A percentile compares a stretch with the other conserved stretches of the same genome.
Conservation (phyloP, 2,329 filamentous ascomycete genomes). For the Apiospora rasikravindrae region DNA sequence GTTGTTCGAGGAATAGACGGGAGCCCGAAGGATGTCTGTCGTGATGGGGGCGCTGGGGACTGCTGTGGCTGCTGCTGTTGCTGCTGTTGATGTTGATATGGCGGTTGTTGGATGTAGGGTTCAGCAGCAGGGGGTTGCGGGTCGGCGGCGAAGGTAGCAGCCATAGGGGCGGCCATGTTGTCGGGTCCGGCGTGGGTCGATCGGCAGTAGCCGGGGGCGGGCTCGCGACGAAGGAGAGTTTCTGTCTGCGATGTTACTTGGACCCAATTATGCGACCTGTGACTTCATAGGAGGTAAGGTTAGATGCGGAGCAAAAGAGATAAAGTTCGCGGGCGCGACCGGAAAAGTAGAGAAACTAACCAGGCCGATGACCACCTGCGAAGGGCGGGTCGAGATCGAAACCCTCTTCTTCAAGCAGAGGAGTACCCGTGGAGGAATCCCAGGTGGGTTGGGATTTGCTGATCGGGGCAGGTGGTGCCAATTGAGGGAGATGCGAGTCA, state of each 20-base stretch:
- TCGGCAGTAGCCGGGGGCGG: constrained; percentile 33
- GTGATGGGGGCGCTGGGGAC: constrained; percentile 39
- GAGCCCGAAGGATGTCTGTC: constrained; percentile 60
- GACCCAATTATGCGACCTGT: constrained; percentile 40
- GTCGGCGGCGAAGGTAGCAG: constrained; percentile 22
- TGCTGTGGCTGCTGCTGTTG: constrained; percentile 8
- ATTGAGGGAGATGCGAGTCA: constrained; percentile 21
- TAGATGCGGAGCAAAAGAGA: constrained; percentile 32
- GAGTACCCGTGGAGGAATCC: constrained; percentile 41
- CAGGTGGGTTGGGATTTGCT: constrained; percentile 42
- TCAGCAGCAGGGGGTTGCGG: neutral
- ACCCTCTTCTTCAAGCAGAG: constrained; percentile 44
- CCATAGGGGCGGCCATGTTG: constrained; percentile 33
- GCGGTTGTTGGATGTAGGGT: neutral
- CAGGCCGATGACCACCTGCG: constrained; percentile 26
- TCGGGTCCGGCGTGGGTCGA: constrained; percentile 25
- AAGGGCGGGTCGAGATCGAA: constrained; percentile 36
- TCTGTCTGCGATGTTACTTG: constrained; percentile 36
- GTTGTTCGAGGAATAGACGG: constrained; percentile 65
- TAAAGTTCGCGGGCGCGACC: neutral
- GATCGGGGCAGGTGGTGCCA: constrained; percentile 37
- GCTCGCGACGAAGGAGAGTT: constrained; percentile 28
- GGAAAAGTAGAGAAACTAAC: constrained; percentile 24
- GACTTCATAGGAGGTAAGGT: constrained; percentile 28
- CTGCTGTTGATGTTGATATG: neutral